phyloP scores from a whole-genome alignment of 768 basidiomycete species.

The Suillus weaverae region DNA sequence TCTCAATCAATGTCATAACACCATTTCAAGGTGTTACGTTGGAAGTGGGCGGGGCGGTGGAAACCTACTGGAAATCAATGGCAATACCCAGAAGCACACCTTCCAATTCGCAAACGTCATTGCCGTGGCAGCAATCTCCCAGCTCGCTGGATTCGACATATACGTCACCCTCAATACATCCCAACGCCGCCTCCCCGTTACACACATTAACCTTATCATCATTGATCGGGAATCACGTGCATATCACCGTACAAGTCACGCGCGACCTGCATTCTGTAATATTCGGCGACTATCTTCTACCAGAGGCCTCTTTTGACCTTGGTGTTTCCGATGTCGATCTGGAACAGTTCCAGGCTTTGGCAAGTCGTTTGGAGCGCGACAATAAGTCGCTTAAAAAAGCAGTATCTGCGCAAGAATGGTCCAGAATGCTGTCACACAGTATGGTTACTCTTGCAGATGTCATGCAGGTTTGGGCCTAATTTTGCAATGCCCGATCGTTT shows the following conservation, averaged over 20 bases:
- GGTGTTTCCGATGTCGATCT: slow-evolving; percentile 84
- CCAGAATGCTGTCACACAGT: slow-evolving; percentile 42
- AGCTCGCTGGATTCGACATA: slow-evolving; percentile 53
- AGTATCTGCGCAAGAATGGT: slow-evolving; percentile 44
- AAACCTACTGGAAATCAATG: slow-evolving; percentile 97
- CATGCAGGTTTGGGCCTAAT: slow-evolving; percentile 55
- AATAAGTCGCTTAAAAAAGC: slow-evolving; percentile 33
- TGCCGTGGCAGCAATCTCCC: slow-evolving; percentile 36
- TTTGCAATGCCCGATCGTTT: slow-evolving; percentile 10
- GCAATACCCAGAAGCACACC: slow-evolving; percentile 29
- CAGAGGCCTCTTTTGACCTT: slow-evolving; percentile 70
- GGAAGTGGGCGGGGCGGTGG: slow-evolving; percentile 91
- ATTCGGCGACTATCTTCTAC: slow-evolving; percentile 73
- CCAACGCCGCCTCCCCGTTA: slow-evolving; percentile 43
- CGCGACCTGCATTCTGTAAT: slow-evolving; percentile 89
- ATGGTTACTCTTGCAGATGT: slow-evolving; percentile 79
- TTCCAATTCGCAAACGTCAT: slow-evolving; percentile 35
- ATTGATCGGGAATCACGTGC: slow-evolving; percentile 84
- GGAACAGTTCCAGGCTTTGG: slow-evolving; percentile 73
- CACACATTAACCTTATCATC: slow-evolving; percentile 85
- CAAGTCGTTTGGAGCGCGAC: slow-evolving; percentile 48
- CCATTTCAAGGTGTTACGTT: slow-evolving; percentile 92
- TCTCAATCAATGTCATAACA: slow-evolving; percentile 83
- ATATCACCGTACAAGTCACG: slow-evolving; percentile 88
- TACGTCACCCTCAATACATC: slow-evolving; percentile 70